Conservation (phyloP, 805 yeast species). For the Pichia cabralensis region DNA sequence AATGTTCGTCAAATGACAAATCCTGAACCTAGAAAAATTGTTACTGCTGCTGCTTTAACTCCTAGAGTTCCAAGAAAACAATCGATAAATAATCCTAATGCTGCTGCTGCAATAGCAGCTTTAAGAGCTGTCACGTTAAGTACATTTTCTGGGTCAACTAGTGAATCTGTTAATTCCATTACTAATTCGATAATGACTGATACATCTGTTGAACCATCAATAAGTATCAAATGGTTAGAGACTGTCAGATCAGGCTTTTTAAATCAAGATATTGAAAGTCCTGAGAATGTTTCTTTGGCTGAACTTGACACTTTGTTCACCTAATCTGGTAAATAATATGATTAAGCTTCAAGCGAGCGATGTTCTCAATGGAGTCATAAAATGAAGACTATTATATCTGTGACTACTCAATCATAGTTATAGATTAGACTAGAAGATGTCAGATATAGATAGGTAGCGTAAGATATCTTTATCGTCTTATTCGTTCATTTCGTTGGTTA, state of each 20-base stretch:
- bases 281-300: slow-evolving; percentile 67
- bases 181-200: slow-evolving; percentile 26
- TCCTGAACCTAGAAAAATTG: slow-evolving; percentile 6
- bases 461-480: too few species aligned
- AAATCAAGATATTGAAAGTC: slow-evolving; percentile 67
- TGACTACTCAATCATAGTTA: too few species aligned
- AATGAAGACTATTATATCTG: too few species aligned
- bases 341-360: too few species aligned
- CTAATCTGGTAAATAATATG: too few species aligned
- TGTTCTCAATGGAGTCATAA: too few species aligned
- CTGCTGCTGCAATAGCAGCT: slow-evolving; percentile 70
- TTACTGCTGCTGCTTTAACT: slow-evolving; percentile 78
- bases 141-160: slow-evolving; percentile 31
- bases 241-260: slow-evolving; percentile 70
- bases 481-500: too few species aligned
- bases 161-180: slow-evolving; percentile 27
- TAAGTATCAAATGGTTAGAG: slow-evolving; percentile 57
- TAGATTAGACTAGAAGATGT: too few species aligned
- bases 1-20: too few species aligned
- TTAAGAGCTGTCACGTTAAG: slow-evolving; percentile 57
- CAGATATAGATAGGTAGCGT: too few species aligned
- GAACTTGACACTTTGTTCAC: slow-evolving; percentile 48
- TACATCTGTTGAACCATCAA: slow-evolving; percentile 26
- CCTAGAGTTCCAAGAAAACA: slow-evolving; percentile 60
- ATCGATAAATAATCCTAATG: slow-evolving; percentile 45